Conservation (phyloP, 306 rosid genomes). For the Begonia loranthoides region DNA sequence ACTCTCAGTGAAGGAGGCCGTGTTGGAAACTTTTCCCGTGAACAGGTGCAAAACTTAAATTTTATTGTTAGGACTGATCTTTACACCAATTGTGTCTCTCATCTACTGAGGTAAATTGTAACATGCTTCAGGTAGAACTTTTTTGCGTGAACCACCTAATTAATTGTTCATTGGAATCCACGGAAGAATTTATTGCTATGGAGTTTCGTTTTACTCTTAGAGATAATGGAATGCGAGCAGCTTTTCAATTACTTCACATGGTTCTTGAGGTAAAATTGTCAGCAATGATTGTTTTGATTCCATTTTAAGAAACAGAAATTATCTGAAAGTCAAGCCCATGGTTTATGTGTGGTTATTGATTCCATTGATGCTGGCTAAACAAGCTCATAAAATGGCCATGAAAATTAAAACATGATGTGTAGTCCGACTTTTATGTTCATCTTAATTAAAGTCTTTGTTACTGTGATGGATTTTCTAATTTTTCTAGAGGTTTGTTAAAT, state of each 20-base stretch:
- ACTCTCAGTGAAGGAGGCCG: slow-evolving; percentile 99
- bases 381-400: no score
- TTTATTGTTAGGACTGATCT: background rate
- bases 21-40: slow-evolving; percentile 92
- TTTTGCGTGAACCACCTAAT: slow-evolving; percentile 93
- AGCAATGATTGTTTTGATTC: background rate
- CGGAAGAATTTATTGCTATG: slow-evolving; percentile 95
- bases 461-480: no score
- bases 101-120: background rate
- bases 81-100: background rate
- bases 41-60: slow-evolving; percentile 48
- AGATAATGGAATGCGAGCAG: slow-evolving; percentile 96
- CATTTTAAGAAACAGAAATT: no score
- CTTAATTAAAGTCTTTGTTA: no score
- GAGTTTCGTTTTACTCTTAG: slow-evolving; percentile 96
- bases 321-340: no score
- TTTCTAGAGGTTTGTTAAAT: no score
- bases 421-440: no score
- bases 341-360: no score
- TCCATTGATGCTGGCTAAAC: no score
- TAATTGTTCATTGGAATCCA: slow-evolving; percentile 95
- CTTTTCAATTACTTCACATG: slow-evolving; percentile 98
- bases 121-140: slow-evolving; percentile 67
- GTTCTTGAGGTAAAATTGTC: slow-evolving; percentile 65
- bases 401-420: no score